These are phyloP conservation scores for Heterobasidion parviporum DNA, from an alignment of 1,284 basidiomycete genomes.

Conservation along the genomic window DNA sequence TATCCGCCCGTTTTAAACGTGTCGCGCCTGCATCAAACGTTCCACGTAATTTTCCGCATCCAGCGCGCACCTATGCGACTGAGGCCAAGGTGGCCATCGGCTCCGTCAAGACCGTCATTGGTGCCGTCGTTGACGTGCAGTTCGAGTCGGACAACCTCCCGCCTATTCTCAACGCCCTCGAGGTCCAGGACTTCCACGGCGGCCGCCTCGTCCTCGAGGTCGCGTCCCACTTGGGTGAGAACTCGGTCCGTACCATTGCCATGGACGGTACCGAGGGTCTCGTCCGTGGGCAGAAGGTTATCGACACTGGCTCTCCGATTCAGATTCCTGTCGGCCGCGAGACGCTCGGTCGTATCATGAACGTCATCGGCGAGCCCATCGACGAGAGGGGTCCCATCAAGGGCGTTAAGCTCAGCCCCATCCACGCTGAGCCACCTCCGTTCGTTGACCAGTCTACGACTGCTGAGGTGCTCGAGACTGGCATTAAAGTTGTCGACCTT, in stretches of 20 bases:
- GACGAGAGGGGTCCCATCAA: slow-evolving; percentile 99
- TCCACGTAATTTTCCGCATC: slow-evolving; percentile 17
- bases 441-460: slow-evolving; percentile 99
- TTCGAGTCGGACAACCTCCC: slow-evolving; percentile 88
- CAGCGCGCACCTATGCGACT: slow-evolving; percentile 87
- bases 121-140: slow-evolving; percentile 99
- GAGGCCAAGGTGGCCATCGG: slow-evolving; percentile 70
- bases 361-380: slow-evolving; percentile 99
- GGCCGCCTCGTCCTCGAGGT: slow-evolving; percentile 95
- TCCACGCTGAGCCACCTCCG: slow-evolving; percentile 93
- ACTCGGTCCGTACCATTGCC: slow-evolving; percentile 95
- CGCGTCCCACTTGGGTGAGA: slow-evolving; percentile 96
- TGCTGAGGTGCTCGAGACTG: slow-evolving; percentile 97
- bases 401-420: slow-evolving; percentile 84
- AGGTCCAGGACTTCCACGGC: slow-evolving; percentile 89
- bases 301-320: slow-evolving; percentile 96
- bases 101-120: slow-evolving; percentile 89
- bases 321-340: slow-evolving; percentile 91
- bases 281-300: slow-evolving; percentile 94
- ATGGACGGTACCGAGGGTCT: slow-evolving; percentile 99
- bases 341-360: slow-evolving; percentile 98
- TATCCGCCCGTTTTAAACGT: background rate
- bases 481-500: slow-evolving; percentile 99
- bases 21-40: background rate
- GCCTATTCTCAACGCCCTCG: slow-evolving; percentile 95